Evolutionary conservation across 768 basidiomycete genomes (phyloP).

Genomic region (Gloeostereum incarnatum): DNA sequence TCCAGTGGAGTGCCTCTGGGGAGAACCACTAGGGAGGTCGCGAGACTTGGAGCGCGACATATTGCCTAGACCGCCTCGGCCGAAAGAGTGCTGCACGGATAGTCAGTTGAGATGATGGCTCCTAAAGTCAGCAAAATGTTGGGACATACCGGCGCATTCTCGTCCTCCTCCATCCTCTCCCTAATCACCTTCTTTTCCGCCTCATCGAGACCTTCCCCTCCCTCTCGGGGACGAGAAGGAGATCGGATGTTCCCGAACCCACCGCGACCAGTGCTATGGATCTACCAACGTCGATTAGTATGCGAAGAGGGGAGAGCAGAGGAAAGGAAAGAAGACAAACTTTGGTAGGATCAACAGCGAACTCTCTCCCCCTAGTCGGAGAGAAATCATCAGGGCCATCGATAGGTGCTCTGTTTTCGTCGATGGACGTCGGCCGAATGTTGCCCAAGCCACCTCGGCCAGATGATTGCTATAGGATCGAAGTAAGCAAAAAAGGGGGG

Average conservation of each 20-base stretch:
- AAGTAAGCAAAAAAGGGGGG: background rate
- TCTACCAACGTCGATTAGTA: conserved; percentile 15
- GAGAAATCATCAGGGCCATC: conserved; percentile 49
- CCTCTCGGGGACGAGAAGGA: conserved; percentile 46
- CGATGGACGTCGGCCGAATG: conserved; percentile 39
- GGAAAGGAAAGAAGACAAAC: conserved; percentile 18
- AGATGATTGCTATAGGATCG: conserved; percentile 32
- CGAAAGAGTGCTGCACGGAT: conserved; percentile 38
- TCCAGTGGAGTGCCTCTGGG: conserved; percentile 38
- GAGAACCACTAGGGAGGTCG: conserved; percentile 23
- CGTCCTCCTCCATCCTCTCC: conserved; percentile 19
- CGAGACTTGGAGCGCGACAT: conserved; percentile 43
- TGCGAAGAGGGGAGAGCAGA: conserved; percentile 1
- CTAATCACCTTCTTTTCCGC: conserved; percentile 31
- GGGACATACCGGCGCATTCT: conserved; percentile 24
- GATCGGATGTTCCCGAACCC: conserved; percentile 83
- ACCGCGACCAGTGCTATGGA: conserved; percentile 63
- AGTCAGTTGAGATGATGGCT: conserved; percentile 3
- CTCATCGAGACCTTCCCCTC: conserved; percentile 18
- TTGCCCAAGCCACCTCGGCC: conserved; percentile 68
- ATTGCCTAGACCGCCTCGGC: conserved; percentile 61
- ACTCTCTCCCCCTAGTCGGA: conserved; percentile 54
- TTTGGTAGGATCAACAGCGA: conserved; percentile 20
- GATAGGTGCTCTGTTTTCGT: conserved; percentile 34
- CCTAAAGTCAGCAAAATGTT: conserved; percentile 1